Conservation (phyloP, 345 rosid species). For the Eucalyptus pumila region DNA sequence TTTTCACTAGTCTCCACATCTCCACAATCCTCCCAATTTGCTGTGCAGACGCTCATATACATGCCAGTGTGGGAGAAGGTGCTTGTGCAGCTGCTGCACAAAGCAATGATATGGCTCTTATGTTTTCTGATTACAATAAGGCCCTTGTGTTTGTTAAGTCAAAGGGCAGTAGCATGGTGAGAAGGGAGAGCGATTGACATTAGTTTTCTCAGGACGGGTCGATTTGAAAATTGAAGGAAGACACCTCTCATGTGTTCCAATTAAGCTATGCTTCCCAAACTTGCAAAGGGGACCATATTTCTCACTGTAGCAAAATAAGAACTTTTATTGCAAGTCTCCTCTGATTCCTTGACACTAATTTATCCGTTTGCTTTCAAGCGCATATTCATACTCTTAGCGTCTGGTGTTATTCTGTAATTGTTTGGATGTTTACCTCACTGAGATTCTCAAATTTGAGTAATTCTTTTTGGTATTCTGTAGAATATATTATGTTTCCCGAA, state of each 20-base stretch:
- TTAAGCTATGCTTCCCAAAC: neutral
- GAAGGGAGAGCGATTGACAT: neutral
- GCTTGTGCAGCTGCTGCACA: neutral
- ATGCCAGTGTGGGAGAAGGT: neutral
- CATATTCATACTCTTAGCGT: neutral
- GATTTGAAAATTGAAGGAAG: conserved; percentile 32
- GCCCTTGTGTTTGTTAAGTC: neutral
- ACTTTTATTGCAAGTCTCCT: neutral
- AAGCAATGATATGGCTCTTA: neutral
- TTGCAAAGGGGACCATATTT: neutral
- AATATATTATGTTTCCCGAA: conserved; percentile 54
- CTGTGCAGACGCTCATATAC: neutral
- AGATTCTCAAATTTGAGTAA: neutral
- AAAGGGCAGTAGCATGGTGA: neutral
- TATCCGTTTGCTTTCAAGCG: conserved; percentile 39
- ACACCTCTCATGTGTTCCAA: conserved; percentile 27
- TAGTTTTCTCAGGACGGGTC: neutral
- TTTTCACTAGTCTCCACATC: neutral
- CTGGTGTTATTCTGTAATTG: neutral
- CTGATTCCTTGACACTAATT: conserved; percentile 21
- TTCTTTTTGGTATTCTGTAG: conserved; percentile 8
- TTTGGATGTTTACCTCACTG: neutral
- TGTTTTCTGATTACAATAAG: neutral
- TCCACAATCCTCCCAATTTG: neutral
- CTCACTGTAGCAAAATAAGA: neutral